Percentiles rank a stretch among this genome's conserved stretches.
phyloP scores from a whole-genome alignment of 805 yeast species.

The Tanozyma kutaoensis region DNA sequence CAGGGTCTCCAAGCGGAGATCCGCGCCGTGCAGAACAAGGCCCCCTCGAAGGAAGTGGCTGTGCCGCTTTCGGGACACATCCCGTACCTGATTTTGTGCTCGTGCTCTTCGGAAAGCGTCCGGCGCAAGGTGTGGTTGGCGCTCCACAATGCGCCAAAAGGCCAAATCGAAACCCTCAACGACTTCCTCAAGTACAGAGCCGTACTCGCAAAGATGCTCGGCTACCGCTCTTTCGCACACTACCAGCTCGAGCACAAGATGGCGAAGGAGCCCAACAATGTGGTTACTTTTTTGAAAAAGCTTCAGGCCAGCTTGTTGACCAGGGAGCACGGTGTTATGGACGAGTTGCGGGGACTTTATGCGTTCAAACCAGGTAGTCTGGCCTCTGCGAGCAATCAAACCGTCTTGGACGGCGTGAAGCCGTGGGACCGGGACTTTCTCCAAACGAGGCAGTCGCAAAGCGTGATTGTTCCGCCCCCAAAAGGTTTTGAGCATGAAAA shows the following conservation, averaged over 20 bases:
- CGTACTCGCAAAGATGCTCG: conserved; percentile 58
- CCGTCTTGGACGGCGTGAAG: conserved; percentile 32
- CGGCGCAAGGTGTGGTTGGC: conserved; percentile 66
- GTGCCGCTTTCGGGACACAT: conserved; percentile 40
- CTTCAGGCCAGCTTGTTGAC: conserved; percentile 35
- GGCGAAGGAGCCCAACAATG: conserved; percentile 76
- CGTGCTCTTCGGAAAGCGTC: conserved; percentile 40
- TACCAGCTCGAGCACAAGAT: conserved; percentile 82
- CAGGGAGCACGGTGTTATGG: conserved; percentile 27
- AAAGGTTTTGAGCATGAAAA: no score
- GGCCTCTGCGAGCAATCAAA: conserved; percentile 1
- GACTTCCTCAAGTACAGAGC: conserved; percentile 54
- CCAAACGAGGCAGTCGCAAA: no score
- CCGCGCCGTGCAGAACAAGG: conserved; percentile 11
- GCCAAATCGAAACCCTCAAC: conserved; percentile 49
- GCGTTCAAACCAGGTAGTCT: conserved; percentile 10
- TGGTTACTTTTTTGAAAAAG: conserved; percentile 50
- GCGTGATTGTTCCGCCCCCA: no score
- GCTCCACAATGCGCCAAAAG: conserved; percentile 48
- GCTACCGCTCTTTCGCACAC: conserved; percentile 55
- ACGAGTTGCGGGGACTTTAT: conserved; percentile 43
- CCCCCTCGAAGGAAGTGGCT: conserved; percentile 5
- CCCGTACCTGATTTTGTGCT: conserved; percentile 51
- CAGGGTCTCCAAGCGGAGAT: conserved; percentile 5
- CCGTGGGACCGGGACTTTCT: conserved; percentile 91